Evolutionary conservation across 148 eudicot species (phyloP).

Genomic region (Vaccinium darrowii): DNA sequence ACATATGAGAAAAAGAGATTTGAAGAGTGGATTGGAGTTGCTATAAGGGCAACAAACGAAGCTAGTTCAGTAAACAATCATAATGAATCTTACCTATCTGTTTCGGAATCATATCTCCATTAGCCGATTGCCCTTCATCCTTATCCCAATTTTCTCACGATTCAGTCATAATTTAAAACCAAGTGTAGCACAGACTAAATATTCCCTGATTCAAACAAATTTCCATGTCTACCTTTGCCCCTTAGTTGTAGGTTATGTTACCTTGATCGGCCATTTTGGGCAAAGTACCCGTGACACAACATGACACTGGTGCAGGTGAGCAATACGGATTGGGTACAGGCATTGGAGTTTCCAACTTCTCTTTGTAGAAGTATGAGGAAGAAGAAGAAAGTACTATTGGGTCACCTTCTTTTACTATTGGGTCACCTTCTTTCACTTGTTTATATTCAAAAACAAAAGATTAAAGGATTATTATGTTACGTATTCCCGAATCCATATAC

Average conservation of each 20-base stretch:
- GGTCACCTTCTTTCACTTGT: not conserved
- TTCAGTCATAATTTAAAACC: not conserved
- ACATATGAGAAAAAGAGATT: not conserved
- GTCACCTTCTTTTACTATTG: not conserved
- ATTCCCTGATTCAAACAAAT: not conserved
- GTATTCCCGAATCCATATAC: not conserved
- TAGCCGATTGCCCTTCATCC: not conserved
- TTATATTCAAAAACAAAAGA: not conserved
- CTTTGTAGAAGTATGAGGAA: not conserved
- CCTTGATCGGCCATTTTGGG: not conserved
- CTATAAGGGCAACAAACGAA: not conserved
- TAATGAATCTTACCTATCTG: not conserved
- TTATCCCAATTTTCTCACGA: not conserved
- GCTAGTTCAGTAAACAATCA: not conserved
- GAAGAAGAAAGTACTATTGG: not conserved
- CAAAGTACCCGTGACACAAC: not conserved
- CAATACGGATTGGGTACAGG: not conserved
- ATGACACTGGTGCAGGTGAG: not conserved
- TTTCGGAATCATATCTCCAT: not conserved
- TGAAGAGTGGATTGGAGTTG: conserved; percentile 5
- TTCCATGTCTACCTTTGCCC: not conserved
- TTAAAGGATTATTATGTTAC: not conserved
- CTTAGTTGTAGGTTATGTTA: not conserved
- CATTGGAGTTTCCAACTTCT: not conserved
- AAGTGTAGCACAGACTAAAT: not conserved